A percentile compares a stretch with the other conserved stretches of the same genome.
phyloP scores from a whole-genome alignment of 352 stramenopile species.

The Phytophthora brassicae region DNA sequence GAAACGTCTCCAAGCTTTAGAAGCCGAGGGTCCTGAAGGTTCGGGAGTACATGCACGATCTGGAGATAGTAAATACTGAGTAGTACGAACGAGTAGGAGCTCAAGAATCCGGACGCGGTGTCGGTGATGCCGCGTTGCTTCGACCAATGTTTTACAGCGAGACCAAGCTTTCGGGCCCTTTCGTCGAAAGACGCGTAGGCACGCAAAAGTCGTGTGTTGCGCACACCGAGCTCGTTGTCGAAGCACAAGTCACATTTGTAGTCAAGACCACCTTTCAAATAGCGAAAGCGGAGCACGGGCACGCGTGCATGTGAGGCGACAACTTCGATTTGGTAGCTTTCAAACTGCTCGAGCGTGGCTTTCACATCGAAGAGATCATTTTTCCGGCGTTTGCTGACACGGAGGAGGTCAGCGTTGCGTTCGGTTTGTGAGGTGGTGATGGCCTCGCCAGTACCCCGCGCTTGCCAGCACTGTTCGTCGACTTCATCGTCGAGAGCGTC shows the following conservation, averaged over 20 bases:
- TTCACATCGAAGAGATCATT: conserved; percentile 46
- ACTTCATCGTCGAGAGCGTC: conserved; percentile 22
- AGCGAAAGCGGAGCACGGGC: conserved; percentile 68
- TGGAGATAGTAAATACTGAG: conserved; percentile 97
- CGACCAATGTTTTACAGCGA: conserved; percentile 97
- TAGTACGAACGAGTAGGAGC: conserved; percentile 98
- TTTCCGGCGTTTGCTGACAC: conserved; percentile 28
- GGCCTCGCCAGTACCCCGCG: neutral
- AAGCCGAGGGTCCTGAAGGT: conserved; percentile 85
- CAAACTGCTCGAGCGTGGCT: conserved; percentile 31
- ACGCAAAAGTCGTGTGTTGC: conserved; percentile 77
- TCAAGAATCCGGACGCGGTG: conserved; percentile 93
- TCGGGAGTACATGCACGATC: conserved; percentile 86
- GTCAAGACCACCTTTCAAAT: conserved; percentile 25
- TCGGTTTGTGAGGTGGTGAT: neutral
- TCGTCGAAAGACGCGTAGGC: conserved; percentile 66
- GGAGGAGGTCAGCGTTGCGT: conserved; percentile 22
- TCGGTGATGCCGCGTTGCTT: conserved; percentile 95
- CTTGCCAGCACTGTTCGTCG: neutral
- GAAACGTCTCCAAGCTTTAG: conserved; percentile 29
- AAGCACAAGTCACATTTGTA: conserved; percentile 75
- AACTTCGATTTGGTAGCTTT: conserved; percentile 42
- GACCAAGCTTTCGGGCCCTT: conserved; percentile 84
- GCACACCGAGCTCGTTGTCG: conserved; percentile 65
- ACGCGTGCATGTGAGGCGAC: conserved; percentile 60